A percentile compares a stretch with the other conserved stretches of the same genome.
phyloP scores from a whole-genome alignment of 139 green algal genomes.

The Pleodorina starrii region DNA sequence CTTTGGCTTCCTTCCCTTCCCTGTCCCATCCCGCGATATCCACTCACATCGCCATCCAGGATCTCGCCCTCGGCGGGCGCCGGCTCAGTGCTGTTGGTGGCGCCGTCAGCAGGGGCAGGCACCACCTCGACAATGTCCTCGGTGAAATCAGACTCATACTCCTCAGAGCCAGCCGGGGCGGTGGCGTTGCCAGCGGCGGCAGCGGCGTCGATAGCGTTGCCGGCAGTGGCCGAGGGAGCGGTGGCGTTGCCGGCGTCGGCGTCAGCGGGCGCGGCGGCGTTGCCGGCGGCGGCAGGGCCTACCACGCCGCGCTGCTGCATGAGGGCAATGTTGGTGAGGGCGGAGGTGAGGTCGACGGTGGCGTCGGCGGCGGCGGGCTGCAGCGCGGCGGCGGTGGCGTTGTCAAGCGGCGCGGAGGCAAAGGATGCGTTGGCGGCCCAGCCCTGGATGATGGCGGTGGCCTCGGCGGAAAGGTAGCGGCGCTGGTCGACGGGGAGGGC shows the following conservation, averaged over 20 bases:
- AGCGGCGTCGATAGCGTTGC: background rate
- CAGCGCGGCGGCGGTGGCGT: background rate
- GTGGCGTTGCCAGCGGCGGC: background rate
- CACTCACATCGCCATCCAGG: too few relatives aligned
- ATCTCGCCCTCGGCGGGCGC: too few relatives aligned
- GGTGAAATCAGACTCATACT: background rate
- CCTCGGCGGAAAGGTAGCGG: background rate
- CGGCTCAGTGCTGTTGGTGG: background rate
- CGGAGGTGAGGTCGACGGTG: conserved; percentile 22
- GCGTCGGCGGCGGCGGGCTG: background rate
- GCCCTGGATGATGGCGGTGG: conserved; percentile 12
- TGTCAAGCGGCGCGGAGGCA: background rate
- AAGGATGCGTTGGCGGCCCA: background rate
- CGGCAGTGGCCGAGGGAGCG: background rate
- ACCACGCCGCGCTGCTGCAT: conserved; percentile 31
- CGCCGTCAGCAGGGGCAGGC: background rate
- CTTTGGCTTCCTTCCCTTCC: too few relatives aligned
- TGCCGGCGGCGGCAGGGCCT: background rate
- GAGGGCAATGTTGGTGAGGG: conserved; percentile 42
- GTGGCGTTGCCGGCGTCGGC: background rate
- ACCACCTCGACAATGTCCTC: background rate
- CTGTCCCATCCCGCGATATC: too few relatives aligned
- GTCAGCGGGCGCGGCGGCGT: too few relatives aligned
- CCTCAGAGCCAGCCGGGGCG: background rate
- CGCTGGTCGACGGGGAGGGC: conserved; percentile 39